These are phyloP conservation scores for Macaranga tanarius DNA, from an alignment of 441 rosid species.

Conservation along the genomic window DNA sequence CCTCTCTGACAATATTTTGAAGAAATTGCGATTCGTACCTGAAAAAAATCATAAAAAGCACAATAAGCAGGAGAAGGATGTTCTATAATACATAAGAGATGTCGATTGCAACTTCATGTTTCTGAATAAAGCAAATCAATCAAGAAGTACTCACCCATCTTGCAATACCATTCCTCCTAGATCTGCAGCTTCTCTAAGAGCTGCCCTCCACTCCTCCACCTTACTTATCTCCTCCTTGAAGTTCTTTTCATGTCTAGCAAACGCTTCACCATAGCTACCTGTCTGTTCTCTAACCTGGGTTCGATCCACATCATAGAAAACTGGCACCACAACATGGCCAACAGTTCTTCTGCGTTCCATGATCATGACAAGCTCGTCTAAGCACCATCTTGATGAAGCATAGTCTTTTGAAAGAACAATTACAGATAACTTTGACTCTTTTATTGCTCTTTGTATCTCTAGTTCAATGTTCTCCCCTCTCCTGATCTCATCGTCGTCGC, in stretches of 20 bases:
- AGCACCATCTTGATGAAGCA: slow-evolving; percentile 35
- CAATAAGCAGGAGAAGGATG: neutral
- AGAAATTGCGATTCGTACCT: slow-evolving; percentile 24
- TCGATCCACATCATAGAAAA: slow-evolving; percentile 42
- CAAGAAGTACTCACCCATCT: slow-evolving; percentile 16
- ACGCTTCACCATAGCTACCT: slow-evolving; percentile 30
- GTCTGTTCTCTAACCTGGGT: slow-evolving; percentile 34
- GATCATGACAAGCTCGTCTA: slow-evolving; percentile 41
- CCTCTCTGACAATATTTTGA: slow-evolving; percentile 21
- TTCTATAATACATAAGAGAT: no score
- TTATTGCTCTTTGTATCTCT: slow-evolving; percentile 25
- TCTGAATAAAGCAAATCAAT: neutral
- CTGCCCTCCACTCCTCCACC: slow-evolving; percentile 41
- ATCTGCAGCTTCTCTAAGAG: slow-evolving; percentile 34
- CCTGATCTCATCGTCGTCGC: slow-evolving; percentile 18
- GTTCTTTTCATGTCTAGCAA: slow-evolving; percentile 12
- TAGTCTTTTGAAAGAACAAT: slow-evolving; percentile 36
- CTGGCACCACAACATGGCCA: slow-evolving; percentile 33
- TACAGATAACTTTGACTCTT: slow-evolving; percentile 27
- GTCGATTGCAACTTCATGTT: no score
- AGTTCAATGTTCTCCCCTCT: slow-evolving; percentile 17
- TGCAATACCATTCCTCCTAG: slow-evolving; percentile 33
- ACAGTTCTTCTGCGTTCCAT: slow-evolving; percentile 19
- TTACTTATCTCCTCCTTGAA: slow-evolving; percentile 8
- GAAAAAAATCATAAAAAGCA: slow-evolving; percentile 8